Percentiles rank a stretch among this genome's conserved stretches.
Conservation (phyloP, 2,329 filamentous ascomycete species). For the Nigrospora sphaerica region DNA sequence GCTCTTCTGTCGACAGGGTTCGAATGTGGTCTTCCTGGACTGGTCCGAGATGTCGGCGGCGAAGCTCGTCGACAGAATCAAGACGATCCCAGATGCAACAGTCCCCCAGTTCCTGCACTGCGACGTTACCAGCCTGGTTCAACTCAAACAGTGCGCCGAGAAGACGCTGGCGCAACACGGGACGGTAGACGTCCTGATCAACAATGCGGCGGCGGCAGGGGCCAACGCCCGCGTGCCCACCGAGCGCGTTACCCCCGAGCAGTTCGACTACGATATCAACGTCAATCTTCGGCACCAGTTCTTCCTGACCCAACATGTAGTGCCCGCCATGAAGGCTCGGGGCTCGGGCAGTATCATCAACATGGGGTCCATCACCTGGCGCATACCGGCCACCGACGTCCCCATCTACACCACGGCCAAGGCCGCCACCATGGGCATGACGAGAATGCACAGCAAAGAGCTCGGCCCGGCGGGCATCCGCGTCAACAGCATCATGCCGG, state of each 20-base stretch:
- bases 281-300: slow-evolving; percentile 37
- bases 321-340: slow-evolving; percentile 22
- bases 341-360: slow-evolving; percentile 30
- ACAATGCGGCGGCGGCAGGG: slow-evolving; percentile 25
- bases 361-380: slow-evolving; percentile 30
- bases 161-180: slow-evolving; percentile 19
- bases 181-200: slow-evolving; percentile 25
- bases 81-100: slow-evolving; percentile 9
- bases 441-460: slow-evolving; percentile 27
- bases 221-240: slow-evolving; percentile 20
- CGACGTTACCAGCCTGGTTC: slow-evolving; percentile 30
- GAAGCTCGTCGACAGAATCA: slow-evolving; percentile 20
- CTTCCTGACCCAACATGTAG: slow-evolving; percentile 32
- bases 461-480: slow-evolving; percentile 27
- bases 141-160: slow-evolving; percentile 24
- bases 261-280: slow-evolving; percentile 34
- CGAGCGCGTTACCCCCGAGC: slow-evolving; percentile 27
- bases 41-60: slow-evolving; percentile 23
- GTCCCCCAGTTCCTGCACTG: slow-evolving; percentile 32
- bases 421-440: slow-evolving; percentile 30
- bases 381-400: slow-evolving; percentile 22
- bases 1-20: slow-evolving; percentile 35
- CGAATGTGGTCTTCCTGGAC: slow-evolving; percentile 36
- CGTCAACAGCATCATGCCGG: slow-evolving; percentile 43
- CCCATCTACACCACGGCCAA: slow-evolving; percentile 30